Base-by-base conservation (phyloP, 352 stramenopile species). In the Phytophthora macrochlamydospora region DNA sequence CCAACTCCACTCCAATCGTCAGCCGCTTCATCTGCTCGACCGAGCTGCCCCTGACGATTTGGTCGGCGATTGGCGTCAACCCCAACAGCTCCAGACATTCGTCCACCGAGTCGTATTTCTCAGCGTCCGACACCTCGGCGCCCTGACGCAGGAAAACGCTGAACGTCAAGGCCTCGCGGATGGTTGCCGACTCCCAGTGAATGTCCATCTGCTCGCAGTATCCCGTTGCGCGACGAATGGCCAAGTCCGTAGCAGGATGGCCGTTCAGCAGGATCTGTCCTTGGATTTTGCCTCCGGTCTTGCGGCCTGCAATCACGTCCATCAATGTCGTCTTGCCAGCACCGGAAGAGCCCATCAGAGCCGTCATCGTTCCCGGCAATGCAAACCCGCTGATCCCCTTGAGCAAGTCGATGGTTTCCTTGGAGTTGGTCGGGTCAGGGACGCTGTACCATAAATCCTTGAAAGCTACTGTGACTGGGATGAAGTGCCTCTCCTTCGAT, bases 311-410 rank as follows among this genome's bases (percentile, higher is more conserved):
- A 51, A 99, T 93, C 5, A 98, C 94, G 72, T 99, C 94, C 71
- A 98, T 92, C 5, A 99, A 78, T 4, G 96, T 99, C 11, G 95
- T 98, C 76, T 99, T 98, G 2, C 95, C 93, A 33, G 91, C 87
- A 43, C 90, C 89, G 1, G 78, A 88, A 3, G 72, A 76, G 1
- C 88, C 88, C 81, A 93, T 93, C 18, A 95, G 63, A 0, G 86
- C 86, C 1, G 83, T 90, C 18, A 93, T 78, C 1, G 69, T 75
- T 0, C 83, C 80, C 0, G 87, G 87, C 3, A 59, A n/a, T 3
- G 81, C 78, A 37, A 67, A 85, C 0, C 85, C 87, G 9, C 38
- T 75, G 58, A 96, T 76, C 1, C 73, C 65, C 38, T 81, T 76
- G 13, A 96, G 81, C 14, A 95, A 48, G 8, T 88, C 69, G 7